A percentile compares a stretch with the other conserved stretches of the same genome.
phyloP scores from a whole-genome alignment of 2,329 filamentous ascomycete genomes.

The Arthrobotrys musiformis region DNA sequence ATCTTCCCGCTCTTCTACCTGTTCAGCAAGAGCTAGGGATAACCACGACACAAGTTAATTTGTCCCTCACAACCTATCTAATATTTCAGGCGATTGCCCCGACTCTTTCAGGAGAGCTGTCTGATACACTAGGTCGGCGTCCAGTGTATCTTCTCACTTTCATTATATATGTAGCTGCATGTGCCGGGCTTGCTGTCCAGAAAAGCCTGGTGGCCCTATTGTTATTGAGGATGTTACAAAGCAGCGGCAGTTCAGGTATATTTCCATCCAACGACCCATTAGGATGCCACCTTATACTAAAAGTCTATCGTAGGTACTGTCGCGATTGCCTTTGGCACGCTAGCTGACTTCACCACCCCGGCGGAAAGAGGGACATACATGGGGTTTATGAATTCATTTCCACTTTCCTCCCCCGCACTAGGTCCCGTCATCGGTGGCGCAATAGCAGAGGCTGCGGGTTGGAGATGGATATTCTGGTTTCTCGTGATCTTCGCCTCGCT shows the following conservation, averaged over 20 bases:
- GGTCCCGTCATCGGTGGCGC: conserved; percentile 74
- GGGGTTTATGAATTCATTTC: conserved; percentile 72
- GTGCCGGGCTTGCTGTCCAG: conserved; percentile 71
- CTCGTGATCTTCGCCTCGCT: conserved; percentile 66
- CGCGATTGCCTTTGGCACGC: conserved; percentile 76
- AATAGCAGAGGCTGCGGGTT: conserved; percentile 72
- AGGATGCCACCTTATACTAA: not conserved
- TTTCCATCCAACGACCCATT: not conserved
- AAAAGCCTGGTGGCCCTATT: conserved; percentile 70
- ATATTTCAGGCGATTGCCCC: conserved; percentile 73
- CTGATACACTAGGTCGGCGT: conserved; percentile 71
- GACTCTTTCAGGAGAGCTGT: conserved; percentile 71
- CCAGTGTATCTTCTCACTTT: conserved; percentile 72
- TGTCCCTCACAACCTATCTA: conserved; percentile 69
- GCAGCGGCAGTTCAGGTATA: conserved; percentile 69
- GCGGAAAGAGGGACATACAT: conserved; percentile 79
- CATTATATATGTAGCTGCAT: conserved; percentile 69
- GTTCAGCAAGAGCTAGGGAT: conserved; percentile 67
- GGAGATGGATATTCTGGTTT: conserved; percentile 78
- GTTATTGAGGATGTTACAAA: conserved; percentile 72
- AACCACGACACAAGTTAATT: conserved; percentile 64
- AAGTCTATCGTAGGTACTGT: conserved; percentile 68
- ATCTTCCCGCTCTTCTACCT: conserved; percentile 68
- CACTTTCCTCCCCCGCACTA: conserved; percentile 67
- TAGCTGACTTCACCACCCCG: conserved; percentile 76